Evolutionary conservation across 2,329 filamentous ascomycete species (phyloP), one percentile per base, ranked within the genome.

Genomic region (Exophiala bonariae): DNA sequence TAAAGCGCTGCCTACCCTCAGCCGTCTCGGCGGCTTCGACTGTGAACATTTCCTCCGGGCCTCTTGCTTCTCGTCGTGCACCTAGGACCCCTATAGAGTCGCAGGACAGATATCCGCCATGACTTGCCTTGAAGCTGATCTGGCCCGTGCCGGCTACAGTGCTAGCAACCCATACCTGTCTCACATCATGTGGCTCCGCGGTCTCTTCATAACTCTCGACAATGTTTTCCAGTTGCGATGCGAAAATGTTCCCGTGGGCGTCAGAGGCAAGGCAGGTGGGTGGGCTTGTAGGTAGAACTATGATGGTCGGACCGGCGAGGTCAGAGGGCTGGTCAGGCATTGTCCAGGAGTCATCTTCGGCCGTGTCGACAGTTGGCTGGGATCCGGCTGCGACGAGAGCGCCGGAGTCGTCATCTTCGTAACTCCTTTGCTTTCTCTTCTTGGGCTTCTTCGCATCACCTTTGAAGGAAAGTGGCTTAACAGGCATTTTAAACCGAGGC

Each of bases 91-190:
- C 57, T 34, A 57, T 44, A 2, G 39, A n/a, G 32, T 59, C 57
- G 35, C 57, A 59, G 5, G 54, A 53, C 38, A 59, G 26, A 36
- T 63, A 91, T 86, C 81, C 86, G 54, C 90, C 91, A 68, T 96
- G 88, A 60, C 92, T 87, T 0, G 89, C 89, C 70, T 96, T 96
- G 67, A 99, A 87, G 48, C 87, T 86, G 59, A 89, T 85, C 34
- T 58, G 49, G 7, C 56, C 50, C 1, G 87, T 92, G 3, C 92
- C 92, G 1, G 85, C 81, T 10, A 96, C 85, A 57, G 80, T 81
- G 59, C 87, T 95, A 50, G 88, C 89, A 56, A 97, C 82, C 88
- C 92, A 99, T 13, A 99, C 93, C 72, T 96, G 91, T 51, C 92
- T 78, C 50, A 97, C 91, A 66, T 97, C 91, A 67, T 96, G 91